These are phyloP conservation scores for Hypoxylon sp. DNA, from an alignment of 2,329 filamentous ascomycete genomes.

Conservation along the genomic window DNA sequence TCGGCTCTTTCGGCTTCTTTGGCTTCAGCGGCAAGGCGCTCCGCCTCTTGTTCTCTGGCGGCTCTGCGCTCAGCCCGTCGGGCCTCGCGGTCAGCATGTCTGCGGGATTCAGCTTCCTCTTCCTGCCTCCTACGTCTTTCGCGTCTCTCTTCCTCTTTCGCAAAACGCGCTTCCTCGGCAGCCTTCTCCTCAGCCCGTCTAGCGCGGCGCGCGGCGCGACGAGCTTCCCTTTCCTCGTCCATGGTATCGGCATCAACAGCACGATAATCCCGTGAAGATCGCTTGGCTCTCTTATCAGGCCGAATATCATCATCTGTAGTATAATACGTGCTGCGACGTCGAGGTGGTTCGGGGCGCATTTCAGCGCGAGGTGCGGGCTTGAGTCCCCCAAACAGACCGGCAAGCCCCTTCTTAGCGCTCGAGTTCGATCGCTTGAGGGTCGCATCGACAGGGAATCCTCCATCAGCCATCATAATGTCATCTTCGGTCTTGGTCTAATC, in stretches of 20 bases:
- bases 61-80: conserved; percentile 67
- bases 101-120: conserved; percentile 67
- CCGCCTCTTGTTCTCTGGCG: conserved; percentile 63
- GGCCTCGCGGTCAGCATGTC: conserved; percentile 69
- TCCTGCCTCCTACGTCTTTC: conserved; percentile 65
- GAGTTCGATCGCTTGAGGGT: conserved; percentile 72
- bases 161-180: conserved; percentile 66
- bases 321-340: conserved; percentile 64
- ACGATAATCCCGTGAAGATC: conserved; percentile 56
- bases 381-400: conserved; percentile 72
- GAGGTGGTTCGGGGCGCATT: conserved; percentile 58
- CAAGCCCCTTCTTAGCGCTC: conserved; percentile 70
- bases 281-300: conserved; percentile 54
- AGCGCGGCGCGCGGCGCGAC: conserved; percentile 72
- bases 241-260: conserved; percentile 64
- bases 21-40: conserved; percentile 61
- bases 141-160: conserved; percentile 68
- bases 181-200: conserved; percentile 67
- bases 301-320: conserved; percentile 64
- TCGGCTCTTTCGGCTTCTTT: conserved; percentile 58
- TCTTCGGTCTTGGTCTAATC: conserved; percentile 54
- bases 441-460: conserved; percentile 60
- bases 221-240: conserved; percentile 71
- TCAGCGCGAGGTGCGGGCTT: conserved; percentile 58
- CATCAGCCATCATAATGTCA: conserved; percentile 70